phyloP scores from a whole-genome alignment of 768 basidiomycete species.

The Rubroboletus satanas region DNA sequence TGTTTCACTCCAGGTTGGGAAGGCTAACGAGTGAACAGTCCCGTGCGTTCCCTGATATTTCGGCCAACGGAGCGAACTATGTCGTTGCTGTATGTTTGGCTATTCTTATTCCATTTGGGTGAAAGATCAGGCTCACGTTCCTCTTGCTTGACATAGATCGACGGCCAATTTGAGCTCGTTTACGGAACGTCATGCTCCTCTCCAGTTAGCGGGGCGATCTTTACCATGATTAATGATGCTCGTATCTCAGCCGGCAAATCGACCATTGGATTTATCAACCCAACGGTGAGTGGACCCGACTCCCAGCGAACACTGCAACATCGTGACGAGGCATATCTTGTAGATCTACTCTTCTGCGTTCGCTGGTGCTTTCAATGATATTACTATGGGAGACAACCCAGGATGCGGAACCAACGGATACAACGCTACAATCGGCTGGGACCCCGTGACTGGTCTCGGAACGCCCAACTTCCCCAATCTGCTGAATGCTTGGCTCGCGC shows the following conservation, averaged over 20 bases:
- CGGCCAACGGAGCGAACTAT: slow-evolving; percentile 35
- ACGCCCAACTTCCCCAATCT: slow-evolving; percentile 50
- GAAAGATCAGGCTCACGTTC: background rate
- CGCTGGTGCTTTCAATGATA: slow-evolving; percentile 17
- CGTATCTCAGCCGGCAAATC: slow-evolving; percentile 30
- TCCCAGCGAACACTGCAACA: background rate
- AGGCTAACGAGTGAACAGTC: slow-evolving; percentile 35
- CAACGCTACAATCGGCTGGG: slow-evolving; percentile 24
- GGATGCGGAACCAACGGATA: slow-evolving; percentile 29
- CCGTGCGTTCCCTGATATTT: slow-evolving; percentile 36
- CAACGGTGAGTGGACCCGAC: slow-evolving; percentile 41
- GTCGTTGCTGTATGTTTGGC: slow-evolving; percentile 17
- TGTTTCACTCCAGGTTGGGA: slow-evolving; percentile 17
- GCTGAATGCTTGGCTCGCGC: slow-evolving; percentile 37
- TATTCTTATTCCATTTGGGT: background rate
- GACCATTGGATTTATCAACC: slow-evolving; percentile 43
- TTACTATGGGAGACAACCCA: slow-evolving; percentile 21
- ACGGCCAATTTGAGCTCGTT: slow-evolving; percentile 33
- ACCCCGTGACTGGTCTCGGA: slow-evolving; percentile 36
- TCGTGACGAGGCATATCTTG: background rate
- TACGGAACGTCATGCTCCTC: slow-evolving; percentile 35
- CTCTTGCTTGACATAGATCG: slow-evolving; percentile 22
- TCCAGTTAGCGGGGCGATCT: slow-evolving; percentile 30
- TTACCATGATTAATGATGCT: slow-evolving; percentile 38
- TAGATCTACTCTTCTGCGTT: slow-evolving; percentile 21